Conservation (phyloP, 2,329 filamentous ascomycete genomes). For the Alternaria ethzedia region DNA sequence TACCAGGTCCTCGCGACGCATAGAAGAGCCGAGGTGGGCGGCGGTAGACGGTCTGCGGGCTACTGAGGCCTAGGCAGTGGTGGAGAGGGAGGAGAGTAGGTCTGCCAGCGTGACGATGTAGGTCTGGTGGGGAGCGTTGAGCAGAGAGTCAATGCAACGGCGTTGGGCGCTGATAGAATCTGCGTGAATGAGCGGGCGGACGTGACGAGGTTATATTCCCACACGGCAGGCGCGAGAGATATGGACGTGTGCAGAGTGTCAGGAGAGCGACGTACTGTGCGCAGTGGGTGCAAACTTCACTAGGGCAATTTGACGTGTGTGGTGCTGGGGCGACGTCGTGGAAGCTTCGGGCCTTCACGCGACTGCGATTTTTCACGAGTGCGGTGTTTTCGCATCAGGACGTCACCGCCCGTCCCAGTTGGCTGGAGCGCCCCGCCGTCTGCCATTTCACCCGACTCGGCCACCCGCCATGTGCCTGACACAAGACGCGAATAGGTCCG, state of each 20-base stretch:
- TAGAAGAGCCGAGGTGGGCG: slow-evolving; percentile 60
- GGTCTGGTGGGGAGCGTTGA: slow-evolving; percentile 10
- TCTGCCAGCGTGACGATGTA: slow-evolving; percentile 45
- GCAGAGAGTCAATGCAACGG: slow-evolving; percentile 24
- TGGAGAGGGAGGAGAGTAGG: slow-evolving; percentile 16
- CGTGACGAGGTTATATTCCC: not conserved
- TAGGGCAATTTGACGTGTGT: not conserved
- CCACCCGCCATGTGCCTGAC: not conserved
- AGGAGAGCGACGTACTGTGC: slow-evolving; percentile 10
- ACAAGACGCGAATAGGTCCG: not conserved
- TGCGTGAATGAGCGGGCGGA: slow-evolving; percentile 3
- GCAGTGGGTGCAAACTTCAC: slow-evolving; percentile 4
- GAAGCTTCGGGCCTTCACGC: slow-evolving; percentile 22
- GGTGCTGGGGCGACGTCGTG: slow-evolving; percentile 9
- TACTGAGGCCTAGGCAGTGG: slow-evolving; percentile 46
- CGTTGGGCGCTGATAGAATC: slow-evolving; percentile 20
- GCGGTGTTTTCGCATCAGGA: slow-evolving; percentile 22
- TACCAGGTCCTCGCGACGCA: slow-evolving; percentile 89
- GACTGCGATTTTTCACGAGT: slow-evolving; percentile 23
- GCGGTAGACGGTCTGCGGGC: slow-evolving; percentile 42
- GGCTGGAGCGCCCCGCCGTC: slow-evolving; percentile 16
- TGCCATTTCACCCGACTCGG: slow-evolving; percentile 5
- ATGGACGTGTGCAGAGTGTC: not conserved
- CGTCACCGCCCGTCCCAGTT: slow-evolving; percentile 22
- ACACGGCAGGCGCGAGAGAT: not conserved